Evolutionary conservation across 2,329 filamentous ascomycete genomes (phyloP).

Genomic region (Colletotrichum sp.): DNA sequence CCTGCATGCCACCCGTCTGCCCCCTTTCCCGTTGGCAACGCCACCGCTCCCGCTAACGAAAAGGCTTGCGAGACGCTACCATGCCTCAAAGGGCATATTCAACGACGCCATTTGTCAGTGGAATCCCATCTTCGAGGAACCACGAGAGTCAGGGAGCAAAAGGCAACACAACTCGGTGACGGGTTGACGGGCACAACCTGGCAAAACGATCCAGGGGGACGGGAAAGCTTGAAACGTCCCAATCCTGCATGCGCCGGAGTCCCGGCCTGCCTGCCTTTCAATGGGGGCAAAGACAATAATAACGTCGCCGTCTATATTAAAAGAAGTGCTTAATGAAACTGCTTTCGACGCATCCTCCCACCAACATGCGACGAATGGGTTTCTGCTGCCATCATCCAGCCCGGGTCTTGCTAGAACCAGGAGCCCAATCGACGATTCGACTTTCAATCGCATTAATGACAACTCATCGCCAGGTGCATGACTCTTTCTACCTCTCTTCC

Average conservation of each 20-base stretch:
- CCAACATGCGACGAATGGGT: constrained; percentile 8
- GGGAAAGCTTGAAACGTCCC: not conserved
- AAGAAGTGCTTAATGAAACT: constrained; percentile 2
- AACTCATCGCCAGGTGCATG: not conserved
- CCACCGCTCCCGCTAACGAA: constrained; percentile 1
- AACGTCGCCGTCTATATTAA: not conserved
- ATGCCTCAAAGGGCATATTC: not conserved
- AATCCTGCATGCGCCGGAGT: not conserved
- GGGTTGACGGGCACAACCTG: not conserved
- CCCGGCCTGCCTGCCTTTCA: not conserved
- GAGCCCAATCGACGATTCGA: not conserved
- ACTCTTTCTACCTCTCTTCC: not conserved
- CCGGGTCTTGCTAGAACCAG: not conserved
- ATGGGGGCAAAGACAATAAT: not conserved
- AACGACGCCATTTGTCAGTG: not conserved
- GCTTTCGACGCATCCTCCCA: not conserved
- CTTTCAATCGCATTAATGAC: not conserved
- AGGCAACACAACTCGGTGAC: not conserved
- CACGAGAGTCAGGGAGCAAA: not conserved
- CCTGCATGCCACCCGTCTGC: not conserved
- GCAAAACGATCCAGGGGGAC: not conserved
- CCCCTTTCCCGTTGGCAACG: not conserved
- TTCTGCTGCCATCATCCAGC: not conserved
- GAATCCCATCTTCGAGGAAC: not conserved
- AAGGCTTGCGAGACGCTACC: not conserved